Conservation (phyloP, 1,284 basidiomycete genomes). For the Golubevia sp. region DNA sequence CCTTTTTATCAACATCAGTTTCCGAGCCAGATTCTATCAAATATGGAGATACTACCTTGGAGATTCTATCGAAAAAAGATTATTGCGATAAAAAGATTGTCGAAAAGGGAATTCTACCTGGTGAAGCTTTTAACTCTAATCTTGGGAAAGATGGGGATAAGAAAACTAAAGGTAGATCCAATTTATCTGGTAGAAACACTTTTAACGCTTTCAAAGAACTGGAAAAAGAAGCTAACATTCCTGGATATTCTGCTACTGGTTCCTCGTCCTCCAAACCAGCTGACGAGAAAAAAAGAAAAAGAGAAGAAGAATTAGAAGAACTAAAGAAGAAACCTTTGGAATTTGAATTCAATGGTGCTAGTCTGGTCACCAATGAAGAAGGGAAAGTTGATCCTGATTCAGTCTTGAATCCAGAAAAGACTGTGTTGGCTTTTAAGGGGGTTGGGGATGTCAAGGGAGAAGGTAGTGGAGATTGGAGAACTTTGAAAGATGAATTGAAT, state of each 20-base stretch:
- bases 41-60: conserved; percentile 33
- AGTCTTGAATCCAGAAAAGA: neutral
- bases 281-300: conserved; percentile 6
- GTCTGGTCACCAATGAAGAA: conserved; percentile 38
- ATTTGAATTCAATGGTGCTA: conserved; percentile 53
- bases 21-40: conserved; percentile 36
- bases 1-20: conserved; percentile 36
- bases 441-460: neutral
- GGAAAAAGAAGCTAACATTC: conserved; percentile 16
- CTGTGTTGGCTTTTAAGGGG: neutral
- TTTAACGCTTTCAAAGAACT: conserved; percentile 60
- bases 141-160: conserved; percentile 11
- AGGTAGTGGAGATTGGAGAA: neutral
- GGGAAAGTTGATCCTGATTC: conserved; percentile 33
- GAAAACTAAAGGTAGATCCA: neutral
- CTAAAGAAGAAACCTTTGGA: conserved; percentile 46
- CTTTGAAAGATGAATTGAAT: neutral
- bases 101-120: conserved; percentile 59
- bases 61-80: conserved; percentile 45
- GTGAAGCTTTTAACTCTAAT: conserved; percentile 13
- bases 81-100: conserved; percentile 61
- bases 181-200: conserved; percentile 30
- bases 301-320: conserved; percentile 21
- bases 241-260: too few relatives aligned
- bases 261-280: neutral